phyloP scores from a whole-genome alignment of 768 basidiomycete genomes.

The Mycena capillaripes region DNA sequence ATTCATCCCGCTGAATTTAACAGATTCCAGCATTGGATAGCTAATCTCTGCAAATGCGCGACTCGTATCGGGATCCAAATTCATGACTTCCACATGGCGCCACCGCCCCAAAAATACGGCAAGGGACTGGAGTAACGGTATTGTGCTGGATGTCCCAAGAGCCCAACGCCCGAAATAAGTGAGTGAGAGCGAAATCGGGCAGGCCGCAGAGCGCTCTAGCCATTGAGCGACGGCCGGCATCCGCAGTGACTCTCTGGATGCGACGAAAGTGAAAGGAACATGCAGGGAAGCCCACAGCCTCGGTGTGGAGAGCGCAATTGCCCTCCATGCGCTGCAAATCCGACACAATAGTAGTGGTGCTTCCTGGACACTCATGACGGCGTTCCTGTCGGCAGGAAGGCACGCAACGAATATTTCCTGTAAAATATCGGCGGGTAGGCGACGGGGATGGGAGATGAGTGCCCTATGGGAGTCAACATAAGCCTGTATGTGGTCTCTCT shows the following conservation, averaged over 20 bases:
- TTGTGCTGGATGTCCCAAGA: not conserved
- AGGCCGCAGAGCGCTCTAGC: not conserved
- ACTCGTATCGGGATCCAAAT: too few relatives aligned
- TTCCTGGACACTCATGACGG: not conserved
- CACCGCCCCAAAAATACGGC: not conserved
- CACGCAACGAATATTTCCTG: slow-evolving; percentile 21
- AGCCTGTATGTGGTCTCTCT: not conserved
- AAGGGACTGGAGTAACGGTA: not conserved
- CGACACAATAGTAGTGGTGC: slow-evolving; percentile 10
- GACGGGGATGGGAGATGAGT: slow-evolving; percentile 22
- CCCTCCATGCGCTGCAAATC: slow-evolving; percentile 18
- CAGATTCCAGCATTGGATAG: not conserved
- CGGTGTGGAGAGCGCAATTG: not conserved
- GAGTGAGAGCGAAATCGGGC: not conserved
- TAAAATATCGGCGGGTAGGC: slow-evolving; percentile 7
- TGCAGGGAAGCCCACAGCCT: slow-evolving; percentile 3
- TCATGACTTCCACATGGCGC: not conserved
- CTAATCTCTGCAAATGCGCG: not conserved
- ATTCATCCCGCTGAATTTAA: not conserved
- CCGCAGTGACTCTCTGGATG: not conserved
- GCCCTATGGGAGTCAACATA: not conserved
- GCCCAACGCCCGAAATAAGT: not conserved
- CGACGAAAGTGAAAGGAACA: not conserved
- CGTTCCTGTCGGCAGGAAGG: slow-evolving; percentile 13
- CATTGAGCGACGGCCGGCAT: not conserved